These are phyloP conservation scores for Scutellaria baicalensis DNA, from an alignment of 257 asterid genomes.

Conservation along the genomic window DNA sequence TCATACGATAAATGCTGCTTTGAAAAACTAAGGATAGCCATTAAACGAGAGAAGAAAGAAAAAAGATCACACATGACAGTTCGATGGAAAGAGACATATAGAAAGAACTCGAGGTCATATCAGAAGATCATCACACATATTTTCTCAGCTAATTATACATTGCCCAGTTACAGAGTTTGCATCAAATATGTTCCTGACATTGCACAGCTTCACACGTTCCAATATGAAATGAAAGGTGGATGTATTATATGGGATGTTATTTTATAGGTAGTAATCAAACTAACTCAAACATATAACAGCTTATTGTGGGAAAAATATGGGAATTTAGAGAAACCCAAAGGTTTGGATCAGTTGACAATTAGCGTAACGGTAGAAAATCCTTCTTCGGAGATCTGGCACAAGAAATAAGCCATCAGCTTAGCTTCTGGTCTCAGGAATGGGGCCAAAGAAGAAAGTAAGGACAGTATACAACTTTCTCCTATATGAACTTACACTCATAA, in stretches of 20 bases:
- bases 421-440: neutral
- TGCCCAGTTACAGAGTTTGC: neutral
- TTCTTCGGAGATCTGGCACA: neutral
- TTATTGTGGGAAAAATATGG: neutral
- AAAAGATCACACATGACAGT: neutral
- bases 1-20: neutral
- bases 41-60: neutral
- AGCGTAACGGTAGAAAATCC: neutral
- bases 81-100: neutral
- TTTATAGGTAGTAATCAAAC: neutral
- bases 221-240: neutral
- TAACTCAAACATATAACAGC: neutral
- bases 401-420: neutral
- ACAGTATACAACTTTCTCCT: neutral
- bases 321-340: neutral
- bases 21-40: neutral
- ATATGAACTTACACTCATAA: neutral
- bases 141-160: neutral
- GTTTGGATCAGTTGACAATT: neutral
- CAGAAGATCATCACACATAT: neutral
- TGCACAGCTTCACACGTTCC: neutral
- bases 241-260: neutral
- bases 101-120: neutral
- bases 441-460: neutral
- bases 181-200: neutral